Percentiles rank a stretch among this genome's conserved stretches.
phyloP scores from a whole-genome alignment of 2,329 filamentous ascomycete genomes.

The Seiridium unicorne region DNA sequence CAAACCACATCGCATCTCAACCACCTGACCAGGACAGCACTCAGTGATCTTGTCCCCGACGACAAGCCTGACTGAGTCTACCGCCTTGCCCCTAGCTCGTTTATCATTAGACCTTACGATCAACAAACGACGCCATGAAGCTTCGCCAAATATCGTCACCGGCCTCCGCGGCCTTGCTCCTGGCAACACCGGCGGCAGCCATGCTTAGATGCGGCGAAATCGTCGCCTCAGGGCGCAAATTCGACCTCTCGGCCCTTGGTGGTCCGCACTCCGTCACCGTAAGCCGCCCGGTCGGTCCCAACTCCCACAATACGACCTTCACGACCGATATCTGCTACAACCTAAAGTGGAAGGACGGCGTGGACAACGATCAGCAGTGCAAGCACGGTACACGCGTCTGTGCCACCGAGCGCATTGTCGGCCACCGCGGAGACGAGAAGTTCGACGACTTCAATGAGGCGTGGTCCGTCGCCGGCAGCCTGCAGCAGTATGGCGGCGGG shows the following conservation, averaged over 20 bases:
- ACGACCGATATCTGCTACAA: slow-evolving; percentile 74
- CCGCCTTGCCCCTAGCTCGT: no score
- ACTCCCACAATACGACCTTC: slow-evolving; percentile 72
- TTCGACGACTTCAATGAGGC: slow-evolving; percentile 51
- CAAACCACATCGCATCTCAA: no score
- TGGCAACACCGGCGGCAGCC: slow-evolving; percentile 33
- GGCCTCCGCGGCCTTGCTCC: slow-evolving; percentile 30
- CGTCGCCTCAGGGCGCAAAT: slow-evolving; percentile 55
- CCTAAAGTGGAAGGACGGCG: slow-evolving; percentile 60
- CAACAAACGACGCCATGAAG: slow-evolving; percentile 30
- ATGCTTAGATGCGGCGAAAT: slow-evolving; percentile 64
- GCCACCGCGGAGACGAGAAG: slow-evolving; percentile 39
- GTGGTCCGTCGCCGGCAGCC: slow-evolving; percentile 73
- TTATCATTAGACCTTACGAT: no score
- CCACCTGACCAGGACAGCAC: not conserved
- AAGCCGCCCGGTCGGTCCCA: slow-evolving; percentile 48
- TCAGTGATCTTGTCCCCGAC: not conserved
- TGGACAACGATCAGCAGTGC: slow-evolving; percentile 59
- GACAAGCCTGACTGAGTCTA: no score
- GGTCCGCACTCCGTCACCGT: slow-evolving; percentile 70
- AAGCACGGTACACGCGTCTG: slow-evolving; percentile 76
- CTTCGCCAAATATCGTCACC: slow-evolving; percentile 31
- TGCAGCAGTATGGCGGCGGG: slow-evolving; percentile 55
- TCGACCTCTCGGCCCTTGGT: slow-evolving; percentile 61
- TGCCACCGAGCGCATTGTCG: slow-evolving; percentile 63